Base-by-base conservation (phyloP, 1,284 basidiomycete genomes). In the Dichomitus squalens region DNA sequence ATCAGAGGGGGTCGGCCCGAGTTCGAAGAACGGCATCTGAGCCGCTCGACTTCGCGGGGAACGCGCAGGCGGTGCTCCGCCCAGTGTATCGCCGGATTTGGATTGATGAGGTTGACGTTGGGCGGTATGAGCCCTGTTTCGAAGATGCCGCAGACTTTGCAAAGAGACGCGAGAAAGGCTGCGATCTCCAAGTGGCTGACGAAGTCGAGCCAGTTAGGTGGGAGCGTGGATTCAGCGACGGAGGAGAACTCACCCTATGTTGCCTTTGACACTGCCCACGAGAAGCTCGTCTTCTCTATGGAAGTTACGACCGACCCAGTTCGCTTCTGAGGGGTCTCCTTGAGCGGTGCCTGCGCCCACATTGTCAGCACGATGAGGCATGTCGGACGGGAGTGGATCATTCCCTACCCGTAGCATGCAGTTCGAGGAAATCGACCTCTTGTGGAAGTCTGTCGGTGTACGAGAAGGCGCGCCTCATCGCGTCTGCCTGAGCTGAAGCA, bases 301-400 rank as follows among this genome's bases (percentile, higher is more conserved):
- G 55, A 77, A 79, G 7, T 64, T 46, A 33, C 70, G 67, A 1
- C 80, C 81, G 4, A 77, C 76, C 70, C 76, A 77, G 54, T 82
- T 82, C 3, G 75, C 76, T 64, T 83, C 81, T 0, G 73, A 76
- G 1, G 79, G 81, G 62, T 84, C 82, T 1, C 81, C 81, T 12
- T 68, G 68, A n/a, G 75, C 73, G 2, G 81, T 81, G 1, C 77
- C 76, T 74, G 35, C 7, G 21, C 11, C 11, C 18, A 9, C 2
- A 9, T 7, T 3, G 6, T 39, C 38, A 16, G 25, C 16, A 27
- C 16, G 3, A 44, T 49, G 9, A 49, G 12, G 21, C 38, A 20
- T 7, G n/a, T 16, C 16, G n/a, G 7, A 18, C 8, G n/a, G 3
- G 36, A 1, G 6, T 11, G 16, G 21, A 39, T 20, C 20, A 20